phyloP scores from a whole-genome alignment of 2,329 filamentous ascomycete genomes.

The Nannizzia gypsea region DNA sequence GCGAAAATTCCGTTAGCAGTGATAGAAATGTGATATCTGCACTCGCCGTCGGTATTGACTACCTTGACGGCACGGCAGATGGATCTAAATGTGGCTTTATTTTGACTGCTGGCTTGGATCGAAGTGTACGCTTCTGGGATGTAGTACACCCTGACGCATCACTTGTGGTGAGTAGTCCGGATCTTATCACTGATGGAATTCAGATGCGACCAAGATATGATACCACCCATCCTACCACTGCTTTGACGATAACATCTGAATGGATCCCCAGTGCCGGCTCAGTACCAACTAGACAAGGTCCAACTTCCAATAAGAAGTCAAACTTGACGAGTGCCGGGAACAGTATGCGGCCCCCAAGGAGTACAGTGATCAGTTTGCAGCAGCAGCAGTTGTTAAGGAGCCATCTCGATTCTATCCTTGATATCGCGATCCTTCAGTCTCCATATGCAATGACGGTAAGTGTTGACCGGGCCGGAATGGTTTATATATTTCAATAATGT shows the following conservation, averaged over 20 bases:
- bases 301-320: slow-evolving; percentile 20
- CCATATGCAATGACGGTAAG: slow-evolving; percentile 91
- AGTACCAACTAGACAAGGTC: slow-evolving; percentile 16
- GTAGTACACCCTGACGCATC: slow-evolving; percentile 65
- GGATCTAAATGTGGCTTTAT: slow-evolving; percentile 65
- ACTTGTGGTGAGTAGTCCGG: slow-evolving; percentile 65
- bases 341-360: slow-evolving; percentile 48
- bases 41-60: slow-evolving; percentile 60
- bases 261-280: slow-evolving; percentile 37
- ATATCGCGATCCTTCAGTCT: slow-evolving; percentile 75
- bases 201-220: slow-evolving; percentile 56
- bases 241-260: slow-evolving; percentile 57
- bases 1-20: slow-evolving; percentile 8
- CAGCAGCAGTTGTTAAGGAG: slow-evolving; percentile 76
- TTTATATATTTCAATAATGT: slow-evolving; percentile 63
- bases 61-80: slow-evolving; percentile 50
- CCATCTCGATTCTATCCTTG: slow-evolving; percentile 77
- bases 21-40: slow-evolving; percentile 52
- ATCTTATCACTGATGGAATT: slow-evolving; percentile 47
- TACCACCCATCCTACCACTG: slow-evolving; percentile 49
- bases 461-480: slow-evolving; percentile 75
- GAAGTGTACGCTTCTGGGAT: slow-evolving; percentile 91
- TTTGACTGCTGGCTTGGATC: slow-evolving; percentile 77
- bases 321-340: slow-evolving; percentile 26
- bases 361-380: slow-evolving; percentile 75